phyloP scores from a whole-genome alignment of 75 land plant genomes.

The Cunninghamia lanceolata region DNA sequence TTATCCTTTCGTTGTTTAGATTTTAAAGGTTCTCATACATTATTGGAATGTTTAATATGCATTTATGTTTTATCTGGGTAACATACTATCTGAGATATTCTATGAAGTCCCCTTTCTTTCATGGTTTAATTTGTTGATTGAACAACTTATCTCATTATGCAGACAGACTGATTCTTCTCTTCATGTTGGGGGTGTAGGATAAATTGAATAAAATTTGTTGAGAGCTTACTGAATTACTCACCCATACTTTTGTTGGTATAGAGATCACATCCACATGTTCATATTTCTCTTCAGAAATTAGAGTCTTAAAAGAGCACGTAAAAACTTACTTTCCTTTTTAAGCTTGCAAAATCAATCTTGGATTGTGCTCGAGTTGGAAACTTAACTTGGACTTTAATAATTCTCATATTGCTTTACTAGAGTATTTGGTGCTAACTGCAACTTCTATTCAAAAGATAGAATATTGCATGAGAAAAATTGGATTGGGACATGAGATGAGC shows the following conservation, averaged over 20 bases:
- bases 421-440: no score
- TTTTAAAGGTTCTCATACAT: not conserved
- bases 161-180: not conserved
- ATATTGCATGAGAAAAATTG: no score
- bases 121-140: not conserved
- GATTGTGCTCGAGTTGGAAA: no score
- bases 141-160: not conserved
- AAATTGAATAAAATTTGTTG: not conserved
- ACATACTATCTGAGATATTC: not conserved
- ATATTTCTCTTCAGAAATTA: not conserved
- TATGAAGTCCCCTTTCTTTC: not conserved
- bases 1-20: not conserved
- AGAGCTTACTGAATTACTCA: no score
- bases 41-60: not conserved
- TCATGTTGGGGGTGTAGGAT: not conserved
- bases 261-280: not conserved
- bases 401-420: no score
- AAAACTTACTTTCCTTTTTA: no score
- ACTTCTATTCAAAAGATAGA: no score
- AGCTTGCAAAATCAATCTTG: no score
- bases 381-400: no score
- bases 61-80: not conserved
- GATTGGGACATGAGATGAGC: no score
- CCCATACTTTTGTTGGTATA: not conserved
- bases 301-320: not conserved